Evolutionary conservation across 768 basidiomycete genomes (phyloP).

Genomic region (Porpolomopsis calyptriformis): DNA sequence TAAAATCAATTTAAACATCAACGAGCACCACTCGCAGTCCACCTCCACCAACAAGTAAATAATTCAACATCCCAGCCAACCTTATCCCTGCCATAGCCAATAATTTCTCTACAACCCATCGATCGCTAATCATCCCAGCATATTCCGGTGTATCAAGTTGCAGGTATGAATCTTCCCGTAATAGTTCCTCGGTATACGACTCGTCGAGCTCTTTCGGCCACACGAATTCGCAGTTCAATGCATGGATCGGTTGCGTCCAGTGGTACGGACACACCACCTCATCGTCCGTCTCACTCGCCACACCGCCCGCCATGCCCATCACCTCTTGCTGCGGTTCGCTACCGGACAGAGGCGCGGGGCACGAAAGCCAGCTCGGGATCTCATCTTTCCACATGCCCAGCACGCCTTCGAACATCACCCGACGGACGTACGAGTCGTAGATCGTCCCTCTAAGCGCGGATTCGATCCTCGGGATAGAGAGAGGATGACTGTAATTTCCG

Average conservation of each 20-base stretch:
- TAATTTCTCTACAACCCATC: conserved; percentile 70
- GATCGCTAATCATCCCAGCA: conserved; percentile 51
- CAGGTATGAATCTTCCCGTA: conserved; percentile 27
- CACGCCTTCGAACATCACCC: conserved; percentile 78
- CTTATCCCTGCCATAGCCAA: conserved; percentile 77
- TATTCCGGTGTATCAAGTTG: conserved; percentile 82
- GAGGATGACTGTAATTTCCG: conserved; percentile 63
- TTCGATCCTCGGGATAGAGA: conserved; percentile 62
- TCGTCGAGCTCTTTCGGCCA: conserved; percentile 67
- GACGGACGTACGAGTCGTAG: conserved; percentile 82
- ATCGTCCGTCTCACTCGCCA: conserved; percentile 35
- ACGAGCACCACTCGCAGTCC: background rate
- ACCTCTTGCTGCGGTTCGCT: conserved; percentile 21
- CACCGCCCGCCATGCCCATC: conserved; percentile 13
- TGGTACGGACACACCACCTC: conserved; percentile 59
- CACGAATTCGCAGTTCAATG: conserved; percentile 71
- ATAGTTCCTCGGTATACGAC: conserved; percentile 20
- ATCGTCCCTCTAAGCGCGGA: conserved; percentile 61
- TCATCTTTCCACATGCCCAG: conserved; percentile 56
- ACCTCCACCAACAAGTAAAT: conserved; percentile 40
- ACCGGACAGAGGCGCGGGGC: conserved; percentile 31
- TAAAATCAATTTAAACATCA: too few relatives aligned
- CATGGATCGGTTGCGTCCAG: conserved; percentile 67
- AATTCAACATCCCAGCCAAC: conserved; percentile 76
- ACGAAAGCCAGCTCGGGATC: conserved; percentile 53